These are phyloP conservation scores for Zygotorulaspora sp. DNA, from an alignment of 805 yeast genomes.

Conservation along the genomic window DNA sequence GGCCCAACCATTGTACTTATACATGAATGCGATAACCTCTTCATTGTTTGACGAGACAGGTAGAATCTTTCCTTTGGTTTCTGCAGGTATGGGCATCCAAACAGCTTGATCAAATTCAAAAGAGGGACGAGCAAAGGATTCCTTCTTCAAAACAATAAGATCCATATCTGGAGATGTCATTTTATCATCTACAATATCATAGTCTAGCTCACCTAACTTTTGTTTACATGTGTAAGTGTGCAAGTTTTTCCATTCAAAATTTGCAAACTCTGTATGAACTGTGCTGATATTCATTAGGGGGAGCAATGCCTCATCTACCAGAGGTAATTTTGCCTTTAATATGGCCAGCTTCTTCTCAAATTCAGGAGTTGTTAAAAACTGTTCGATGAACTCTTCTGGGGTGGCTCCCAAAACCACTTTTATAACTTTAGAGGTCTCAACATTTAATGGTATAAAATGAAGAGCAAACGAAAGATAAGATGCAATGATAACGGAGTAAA, in stretches of 20 bases:
- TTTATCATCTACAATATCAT: conserved; percentile 40
- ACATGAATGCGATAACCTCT: conserved; percentile 57
- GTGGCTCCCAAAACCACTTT: conserved; percentile 29
- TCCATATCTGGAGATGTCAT: conserved; percentile 35
- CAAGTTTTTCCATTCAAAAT: conserved; percentile 53
- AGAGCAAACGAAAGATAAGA: conserved; percentile 36
- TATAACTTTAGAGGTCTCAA: conserved; percentile 32
- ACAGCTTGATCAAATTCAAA: conserved; percentile 46
- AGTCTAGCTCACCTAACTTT: conserved; percentile 39
- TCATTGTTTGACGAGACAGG: conserved; percentile 41
- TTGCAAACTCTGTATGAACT: conserved; percentile 63
- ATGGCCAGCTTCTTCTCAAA: conserved; percentile 38
- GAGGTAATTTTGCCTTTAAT: conserved; percentile 72
- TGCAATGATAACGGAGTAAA: conserved; percentile 45
- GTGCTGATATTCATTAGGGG: conserved; percentile 60
- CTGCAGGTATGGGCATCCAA: conserved; percentile 43
- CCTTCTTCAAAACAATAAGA: conserved; percentile 46
- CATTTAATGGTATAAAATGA: conserved; percentile 47
- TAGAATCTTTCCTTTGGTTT: conserved; percentile 68
- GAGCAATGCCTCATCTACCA: conserved; percentile 42
- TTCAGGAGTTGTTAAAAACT: conserved; percentile 34
- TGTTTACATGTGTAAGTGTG: conserved; percentile 56
- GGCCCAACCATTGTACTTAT: conserved; percentile 83
- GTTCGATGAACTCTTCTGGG: conserved; percentile 39
- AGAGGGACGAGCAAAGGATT: conserved; percentile 52